Evolutionary conservation across 225 moss, liverwort and hornwort species (phyloP), one percentile per base, ranked within the genome.

Genomic region (Anthoceros angustus): DNA sequence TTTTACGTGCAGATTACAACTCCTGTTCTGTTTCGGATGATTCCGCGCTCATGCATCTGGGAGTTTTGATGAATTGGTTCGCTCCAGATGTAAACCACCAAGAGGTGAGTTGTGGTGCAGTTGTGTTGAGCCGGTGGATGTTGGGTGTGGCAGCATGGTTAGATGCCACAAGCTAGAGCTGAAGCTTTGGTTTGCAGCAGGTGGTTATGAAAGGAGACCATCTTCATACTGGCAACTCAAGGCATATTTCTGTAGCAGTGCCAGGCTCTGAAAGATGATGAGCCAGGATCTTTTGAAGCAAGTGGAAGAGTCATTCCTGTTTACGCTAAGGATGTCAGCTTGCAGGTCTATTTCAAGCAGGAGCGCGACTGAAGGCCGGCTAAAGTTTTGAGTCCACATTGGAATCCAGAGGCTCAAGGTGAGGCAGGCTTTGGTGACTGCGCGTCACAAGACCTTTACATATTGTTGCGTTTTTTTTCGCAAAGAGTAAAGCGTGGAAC

Each of bases 11-110:
- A 85, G 84, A 81, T 98, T 8, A 92, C 92, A 25, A 92, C 98
- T 9, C 92, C 98, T 42, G 76, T 98, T 68, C 80, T 98, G 41
- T 98, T 98, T 72, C 86, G 88, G 81, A 92, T 92, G 46, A 92
- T 98, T 62, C 98, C 61, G 84, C 88, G 2, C 78, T 98, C 20
- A 84, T 98, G 63, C 98, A 98, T 65, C 83, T 98, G 14, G 98
- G 89, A 55, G 77, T 87, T 12, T 68, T 87, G 10, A 77, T 98
- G 71, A 85, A 79, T 64, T 79, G 92, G 80, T 87, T 98, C 41
- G 87, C 98, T 62, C 73, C 77, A 12, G 98, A 92, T 78, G 26
- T 75, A 41, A 70, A 62, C 42, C 42, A 66, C 65, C 42, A 66
- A 20, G 65, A 65, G 66, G 41, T 65, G 12, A 72, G 39, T 65